Conservation (phyloP, 768 basidiomycete genomes). For the Tylopilus vinaceipallidus region DNA sequence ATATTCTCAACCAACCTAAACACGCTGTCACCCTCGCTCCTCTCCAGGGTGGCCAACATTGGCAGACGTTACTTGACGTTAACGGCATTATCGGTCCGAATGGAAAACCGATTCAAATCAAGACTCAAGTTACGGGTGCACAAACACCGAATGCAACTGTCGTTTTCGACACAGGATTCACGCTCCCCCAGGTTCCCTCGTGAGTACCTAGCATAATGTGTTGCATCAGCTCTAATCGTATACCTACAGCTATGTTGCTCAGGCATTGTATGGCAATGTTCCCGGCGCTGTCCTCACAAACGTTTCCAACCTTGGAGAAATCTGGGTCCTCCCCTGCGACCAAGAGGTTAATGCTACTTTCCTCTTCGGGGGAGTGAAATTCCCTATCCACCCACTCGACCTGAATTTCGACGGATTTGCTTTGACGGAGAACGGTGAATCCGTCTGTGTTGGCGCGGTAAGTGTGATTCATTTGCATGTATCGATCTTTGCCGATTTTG, state of each 20-base stretch:
- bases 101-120: conserved; percentile 46
- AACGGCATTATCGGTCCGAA: conserved; percentile 64
- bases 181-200: conserved; percentile 60
- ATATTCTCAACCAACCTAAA: conserved; percentile 49
- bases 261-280: conserved; percentile 59
- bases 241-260: conserved; percentile 44
- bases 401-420: conserved; percentile 33
- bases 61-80: conserved; percentile 60
- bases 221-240: conserved; percentile 15
- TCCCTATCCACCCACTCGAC: conserved; percentile 69
- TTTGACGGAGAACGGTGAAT: conserved; percentile 21
- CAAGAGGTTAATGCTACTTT: conserved; percentile 65
- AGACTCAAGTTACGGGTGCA: conserved; percentile 43
- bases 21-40: conserved; percentile 45
- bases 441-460: conserved; percentile 45
- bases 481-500: background rate
- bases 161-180: conserved; percentile 70
- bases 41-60: conserved; percentile 51
- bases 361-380: conserved; percentile 52
- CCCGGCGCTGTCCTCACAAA: conserved; percentile 50
- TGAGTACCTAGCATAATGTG: conserved; percentile 22
- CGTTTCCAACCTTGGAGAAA: conserved; percentile 38
- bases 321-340: conserved; percentile 65
- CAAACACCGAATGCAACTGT: conserved; percentile 51
- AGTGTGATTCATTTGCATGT: conserved; percentile 13